Conservation (phyloP, 2,329 filamentous ascomycete genomes). For the Alternaria triticina region DNA sequence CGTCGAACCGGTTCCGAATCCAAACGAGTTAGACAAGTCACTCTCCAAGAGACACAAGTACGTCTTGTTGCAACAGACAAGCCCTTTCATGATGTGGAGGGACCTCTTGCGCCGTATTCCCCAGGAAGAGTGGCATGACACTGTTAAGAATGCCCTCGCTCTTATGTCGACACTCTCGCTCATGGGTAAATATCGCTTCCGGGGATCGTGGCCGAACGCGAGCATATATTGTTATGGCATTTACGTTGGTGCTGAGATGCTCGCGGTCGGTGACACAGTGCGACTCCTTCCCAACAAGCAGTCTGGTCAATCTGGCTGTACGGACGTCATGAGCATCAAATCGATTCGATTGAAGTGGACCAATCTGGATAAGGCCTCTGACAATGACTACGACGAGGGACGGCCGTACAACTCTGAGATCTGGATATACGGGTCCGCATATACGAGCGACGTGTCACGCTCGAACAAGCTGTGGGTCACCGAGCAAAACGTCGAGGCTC, state of each 20-base stretch:
- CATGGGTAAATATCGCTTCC: slow-evolving; percentile 59
- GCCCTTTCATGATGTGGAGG: slow-evolving; percentile 63
- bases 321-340: slow-evolving; percentile 62
- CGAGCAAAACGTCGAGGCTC: slow-evolving; percentile 22
- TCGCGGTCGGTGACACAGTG: slow-evolving; percentile 61
- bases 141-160: slow-evolving; percentile 61
- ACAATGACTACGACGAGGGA: slow-evolving; percentile 54
- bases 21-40: slow-evolving; percentile 58
- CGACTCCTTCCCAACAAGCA: slow-evolving; percentile 50
- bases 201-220: slow-evolving; percentile 61
- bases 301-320: slow-evolving; percentile 37
- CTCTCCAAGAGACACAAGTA: slow-evolving; percentile 62
- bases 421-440: slow-evolving; percentile 59
- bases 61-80: slow-evolving; percentile 59
- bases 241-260: slow-evolving; percentile 63
- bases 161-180: slow-evolving; percentile 61
- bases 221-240: slow-evolving; percentile 61
- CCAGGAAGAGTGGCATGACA: slow-evolving; percentile 57
- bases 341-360: slow-evolving; percentile 59
- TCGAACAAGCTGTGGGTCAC: slow-evolving; percentile 35
- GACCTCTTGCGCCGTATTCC: slow-evolving; percentile 54
- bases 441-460: slow-evolving; percentile 47
- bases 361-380: slow-evolving; percentile 56
- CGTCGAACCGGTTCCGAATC: slow-evolving; percentile 63
- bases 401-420: slow-evolving; percentile 56